Evolutionary conservation across 2,329 filamentous ascomycete genomes (phyloP), one percentile per base, ranked within the genome.

Genomic region (Diaporthe citri): DNA sequence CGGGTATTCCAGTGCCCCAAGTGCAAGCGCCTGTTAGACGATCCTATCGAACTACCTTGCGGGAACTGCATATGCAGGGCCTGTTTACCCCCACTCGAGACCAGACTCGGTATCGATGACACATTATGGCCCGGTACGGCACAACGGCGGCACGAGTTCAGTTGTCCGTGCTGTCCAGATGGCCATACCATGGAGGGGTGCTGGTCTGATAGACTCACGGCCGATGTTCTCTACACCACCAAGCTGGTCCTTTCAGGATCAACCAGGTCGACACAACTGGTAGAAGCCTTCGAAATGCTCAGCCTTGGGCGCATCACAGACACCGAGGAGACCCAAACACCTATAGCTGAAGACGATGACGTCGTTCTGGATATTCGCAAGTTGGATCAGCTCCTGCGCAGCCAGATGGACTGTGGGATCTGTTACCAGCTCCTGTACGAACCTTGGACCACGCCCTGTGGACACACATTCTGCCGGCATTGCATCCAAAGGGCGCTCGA

Each of bases 401-500:
- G 87, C 22, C 95, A 97, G 81, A 86, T 97, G 80, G 95, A 98
- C 80, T 98, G 96, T 78, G 94, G 97, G 79, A 92, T 98, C 75
- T 98, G 96, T 84, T 97, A 96, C 82, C 90, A 92, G 55, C 83
- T 97, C 31, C 93, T 96, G 82, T 86, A 95, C 76, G 94, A 97
- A 76, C 95, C 96, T 0, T 86, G 96, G 70, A 98, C 95, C 0
- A 97, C 95, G 0, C 88, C 90, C 1, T 98, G 96, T 79, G 96
- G 96, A 1, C 96, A 98, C 82, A 98, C 95, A 0, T 96, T 97
- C 80, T 98, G 96, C 82, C 92, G 94, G 28, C 89, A 90, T 75
- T 98, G 96, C 81, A 87, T 98, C 31, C 90, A 92, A 73, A 91
- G 93, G 60, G 91, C 94, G 9, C 87, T 97, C 75, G 93, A 96